Evolutionary conservation across 225 moss, liverwort and hornwort species (phyloP).

Genomic region (Asterella californica): DNA sequence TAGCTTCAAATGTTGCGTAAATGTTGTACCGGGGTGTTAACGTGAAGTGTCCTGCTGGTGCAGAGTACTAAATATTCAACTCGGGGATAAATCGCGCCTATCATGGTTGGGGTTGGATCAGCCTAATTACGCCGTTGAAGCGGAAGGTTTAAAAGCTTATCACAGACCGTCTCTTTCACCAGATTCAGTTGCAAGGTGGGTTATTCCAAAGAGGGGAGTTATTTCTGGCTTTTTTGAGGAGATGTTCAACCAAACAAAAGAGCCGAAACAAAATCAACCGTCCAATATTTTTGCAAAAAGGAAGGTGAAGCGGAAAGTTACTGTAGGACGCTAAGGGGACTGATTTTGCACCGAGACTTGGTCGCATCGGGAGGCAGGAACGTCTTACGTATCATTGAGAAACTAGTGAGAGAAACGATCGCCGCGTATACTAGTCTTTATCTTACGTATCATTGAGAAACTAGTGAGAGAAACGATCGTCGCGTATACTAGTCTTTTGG

Average conservation of each 20-base stretch:
- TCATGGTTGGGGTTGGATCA: constrained; percentile 68
- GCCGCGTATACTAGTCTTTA: neutral
- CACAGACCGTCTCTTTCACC: constrained; percentile 80
- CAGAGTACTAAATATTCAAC: constrained; percentile 81
- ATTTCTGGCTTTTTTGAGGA: constrained; percentile 86
- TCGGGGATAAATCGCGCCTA: constrained; percentile 85
- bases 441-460: neutral
- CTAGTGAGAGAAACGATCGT: constrained; percentile 9
- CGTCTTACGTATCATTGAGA: constrained; percentile 1
- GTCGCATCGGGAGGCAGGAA: neutral
- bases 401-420: constrained; percentile 12
- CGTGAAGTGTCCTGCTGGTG: neutral
- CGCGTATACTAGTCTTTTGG: constrained; percentile 1
- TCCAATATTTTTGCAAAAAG: constrained; percentile 83
- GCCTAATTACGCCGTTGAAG: constrained; percentile 33
- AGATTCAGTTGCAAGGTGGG: constrained; percentile 72
- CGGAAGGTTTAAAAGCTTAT: constrained; percentile 51
- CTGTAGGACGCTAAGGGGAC: constrained; percentile 45
- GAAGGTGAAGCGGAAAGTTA: constrained; percentile 93
- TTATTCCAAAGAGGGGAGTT: constrained; percentile 77
- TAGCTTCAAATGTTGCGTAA: too few species aligned
- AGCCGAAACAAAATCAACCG: constrained; percentile 65
- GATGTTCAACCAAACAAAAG: constrained; percentile 62
- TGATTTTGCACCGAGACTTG: constrained; percentile 1
- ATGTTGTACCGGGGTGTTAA: neutral